Evolutionary conservation across 2,329 filamentous ascomycete species (phyloP), one percentile per base, ranked within the genome.

Genomic region (Cladorrhinum sp.): DNA sequence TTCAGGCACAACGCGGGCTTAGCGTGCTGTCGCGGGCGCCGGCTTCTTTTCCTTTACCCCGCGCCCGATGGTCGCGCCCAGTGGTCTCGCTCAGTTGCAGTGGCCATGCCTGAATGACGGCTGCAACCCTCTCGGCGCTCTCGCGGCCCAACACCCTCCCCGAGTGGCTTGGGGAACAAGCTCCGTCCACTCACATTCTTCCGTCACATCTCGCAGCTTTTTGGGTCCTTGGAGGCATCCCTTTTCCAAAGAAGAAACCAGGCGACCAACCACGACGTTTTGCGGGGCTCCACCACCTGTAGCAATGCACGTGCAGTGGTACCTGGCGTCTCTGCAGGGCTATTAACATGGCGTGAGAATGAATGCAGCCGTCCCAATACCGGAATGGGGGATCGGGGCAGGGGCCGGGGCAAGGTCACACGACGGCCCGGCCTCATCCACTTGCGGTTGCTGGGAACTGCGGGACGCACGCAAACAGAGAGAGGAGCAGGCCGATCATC

Each of bases 311-410:
- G n/a, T 51, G 49, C 49, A 51, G 22, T 32, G 20, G 29, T 20
- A 48, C 58, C 50, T 50, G 58, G 55, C 18, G 41, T 51, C 59
- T 45, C 41, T 59, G 61, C 61, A 63, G 59, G 59, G 59, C 55
- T 59, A 18, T 56, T 41, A 53, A 48, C 56, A 58, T 58, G 58
- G 61, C 50, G 48, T 38, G 49, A 45, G 55, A 29, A 41, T n/a
- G n/a, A 49, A 48, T 64, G 62, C 62, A 64, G 57, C 57, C 23
- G 25, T 27, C 57, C 38, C 57, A 57, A 55, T 63, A 38, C 61
- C 57, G 45, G 59, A 63, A 60, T 48, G 32, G 57, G 55, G 18
- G 57, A 50, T 41, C 55, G 58, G 61, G 54, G 48, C 22, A 25
- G 16, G 32, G 12, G n/a, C 36, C 50, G 50, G 58, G 24, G 29